Base-by-base conservation (phyloP, 2,329 filamentous ascomycete species). In the Botrytis sinoallii region DNA sequence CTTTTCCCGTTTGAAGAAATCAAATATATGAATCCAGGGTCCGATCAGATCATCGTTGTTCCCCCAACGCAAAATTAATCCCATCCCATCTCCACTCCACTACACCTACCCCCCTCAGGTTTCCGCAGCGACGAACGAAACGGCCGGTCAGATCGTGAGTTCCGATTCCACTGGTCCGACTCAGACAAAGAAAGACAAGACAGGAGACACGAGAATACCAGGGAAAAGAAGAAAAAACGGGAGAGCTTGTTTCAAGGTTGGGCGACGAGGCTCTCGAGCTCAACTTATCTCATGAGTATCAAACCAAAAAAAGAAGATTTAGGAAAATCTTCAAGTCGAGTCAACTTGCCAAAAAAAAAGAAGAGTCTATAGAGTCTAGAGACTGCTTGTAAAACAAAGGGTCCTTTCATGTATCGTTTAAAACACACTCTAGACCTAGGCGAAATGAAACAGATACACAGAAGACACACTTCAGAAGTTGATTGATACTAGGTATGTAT, bases 1-100 rank as follows among this genome's bases (percentile, higher is more conserved):
- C 14, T 55, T n/a, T 55, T 20, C 48, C 48, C 10, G 48, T n/a
- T 52, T 16, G 48, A n/a, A n/a, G 48, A 16, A 59, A 32, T 59
- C 55, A 32, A 59, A 18, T 18, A 59, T 32, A 32, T 59, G 29
- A 59, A 35, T 35, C 38, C 35, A 63, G 35, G 60, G 60, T 42
- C 25, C 35, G 38, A 40, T 63, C 35, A 46, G 35, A n/a, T 63
- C 35, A 65, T 35, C 48, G 66, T 69, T 57, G 66, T 42, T 69
- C 66, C 66, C 12, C 48, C 66, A 69, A 69, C 66, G 48, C 66
- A 69, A 69, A 38, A 69, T 69, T 69, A 55, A 65, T 38, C 12
- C 32, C 32, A 61, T 61, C 59, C 35, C 16, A 32, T 32, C 42
- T 55, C 63, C n/a, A 66, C n/a, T 42, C n/a, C 35, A 42, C 35